Evolutionary conservation across 805 yeast genomes (phyloP), one percentile per base, ranked within the genome.

Genomic region (Metschnikowia matae): DNA sequence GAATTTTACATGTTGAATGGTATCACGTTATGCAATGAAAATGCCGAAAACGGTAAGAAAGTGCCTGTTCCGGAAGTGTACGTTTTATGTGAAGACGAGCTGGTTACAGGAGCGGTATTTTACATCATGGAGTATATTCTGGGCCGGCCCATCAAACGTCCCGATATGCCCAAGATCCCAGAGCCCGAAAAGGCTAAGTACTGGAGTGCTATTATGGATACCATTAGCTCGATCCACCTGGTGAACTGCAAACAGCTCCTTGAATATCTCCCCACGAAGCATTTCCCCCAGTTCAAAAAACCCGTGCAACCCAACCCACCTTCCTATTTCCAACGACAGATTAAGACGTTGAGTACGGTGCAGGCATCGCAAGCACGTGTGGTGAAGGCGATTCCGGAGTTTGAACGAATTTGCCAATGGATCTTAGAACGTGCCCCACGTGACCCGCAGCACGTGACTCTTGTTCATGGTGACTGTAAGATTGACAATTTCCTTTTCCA

Each of bases 381-480:
- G 20, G 79, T 80, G 3, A 74, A 75, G 1, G 70, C 70, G 3
- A 79, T 82, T 33, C 83, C 84, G 0, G 58, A 72, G 35, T 78
- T 80, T 48, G 69, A 68, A 2, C 59, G 62, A 4, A 68, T 78
- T 8, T 63, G 75, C 13, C 48, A 61, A 3, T 82, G 79, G 77
- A 61, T 80, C 33, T 49, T 69, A 15, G 48, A 57, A 5, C 64
- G 69, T 34, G 70, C 80, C 0, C 87, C 87, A 2, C 52, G 54
- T n/a, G 82, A 78, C 52, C 77, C 82, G 1, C 56, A 65, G 4
- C 60, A 67, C 13, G 66, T 73, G 38, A 67, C 75, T 2, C 69
- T 82, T 49, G 80, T 82, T 36, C 87, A 82, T 55, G 87, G 91
- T 40, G 83, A 83, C 68, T 76, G 78, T 74, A 79, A 83, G 68